Conservation (phyloP, 2,329 filamentous ascomycete genomes). For the Fusarium annulatum region DNA sequence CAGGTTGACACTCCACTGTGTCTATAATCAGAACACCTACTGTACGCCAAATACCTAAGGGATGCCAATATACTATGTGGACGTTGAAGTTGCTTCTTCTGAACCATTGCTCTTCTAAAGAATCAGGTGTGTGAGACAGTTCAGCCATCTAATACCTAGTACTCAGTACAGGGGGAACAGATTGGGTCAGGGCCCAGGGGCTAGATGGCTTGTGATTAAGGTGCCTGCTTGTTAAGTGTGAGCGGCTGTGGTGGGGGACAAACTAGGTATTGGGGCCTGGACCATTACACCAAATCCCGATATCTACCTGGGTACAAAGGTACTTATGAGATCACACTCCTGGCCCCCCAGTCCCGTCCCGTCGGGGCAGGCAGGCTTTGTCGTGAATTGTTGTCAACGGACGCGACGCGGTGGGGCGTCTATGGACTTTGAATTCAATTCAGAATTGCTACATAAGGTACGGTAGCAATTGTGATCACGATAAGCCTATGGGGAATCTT, state of each 20-base stretch:
- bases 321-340: background rate
- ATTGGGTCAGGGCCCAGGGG: background rate
- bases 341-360: background rate
- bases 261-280: background rate
- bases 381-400: background rate
- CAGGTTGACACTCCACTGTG: background rate
- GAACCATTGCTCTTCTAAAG: background rate
- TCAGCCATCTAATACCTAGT: background rate
- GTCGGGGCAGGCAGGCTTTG: background rate
- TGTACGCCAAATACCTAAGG: background rate
- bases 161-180: background rate
- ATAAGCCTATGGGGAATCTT: background rate
- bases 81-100: background rate
- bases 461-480: background rate
- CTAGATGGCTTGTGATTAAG: background rate
- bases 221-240: background rate
- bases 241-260: background rate
- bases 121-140: background rate
- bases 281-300: background rate
- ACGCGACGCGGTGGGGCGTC: too few species aligned
- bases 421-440: background rate
- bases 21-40: background rate
- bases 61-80: background rate
- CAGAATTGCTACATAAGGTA: background rate
- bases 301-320: background rate